phyloP scores from a whole-genome alignment of 1,284 basidiomycete genomes.

The Xerocomus minutiporus region DNA sequence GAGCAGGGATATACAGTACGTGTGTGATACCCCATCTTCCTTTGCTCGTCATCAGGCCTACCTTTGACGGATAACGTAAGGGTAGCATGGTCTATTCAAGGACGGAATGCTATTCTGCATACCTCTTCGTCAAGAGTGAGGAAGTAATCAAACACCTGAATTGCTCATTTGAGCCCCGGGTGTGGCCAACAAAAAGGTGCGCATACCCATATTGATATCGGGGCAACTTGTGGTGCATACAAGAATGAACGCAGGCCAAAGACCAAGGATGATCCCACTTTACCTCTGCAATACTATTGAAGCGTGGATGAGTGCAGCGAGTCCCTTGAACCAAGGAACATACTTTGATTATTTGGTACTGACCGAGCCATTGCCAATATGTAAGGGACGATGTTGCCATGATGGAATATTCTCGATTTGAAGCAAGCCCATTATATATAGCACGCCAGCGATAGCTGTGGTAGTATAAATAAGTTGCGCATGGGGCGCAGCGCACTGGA shows the following conservation, averaged over 20 bases:
- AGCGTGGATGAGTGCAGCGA: no score
- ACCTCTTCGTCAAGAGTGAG: constrained; percentile 9
- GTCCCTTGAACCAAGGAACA: no score
- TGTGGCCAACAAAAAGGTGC: background rate
- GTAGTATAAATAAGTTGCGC: no score
- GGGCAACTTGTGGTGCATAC: constrained; percentile 1
- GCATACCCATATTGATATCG: constrained; percentile 10
- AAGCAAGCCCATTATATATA: no score
- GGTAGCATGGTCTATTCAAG: background rate
- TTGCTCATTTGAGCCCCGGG: background rate
- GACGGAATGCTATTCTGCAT: background rate
- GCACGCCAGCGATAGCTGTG: no score
- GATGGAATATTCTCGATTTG: no score
- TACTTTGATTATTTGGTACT: no score
- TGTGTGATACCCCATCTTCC: constrained; percentile 7
- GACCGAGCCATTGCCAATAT: no score
- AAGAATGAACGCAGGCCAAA: background rate
- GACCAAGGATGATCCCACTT: background rate
- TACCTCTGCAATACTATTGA: constrained; percentile 11
- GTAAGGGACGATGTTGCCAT: no score
- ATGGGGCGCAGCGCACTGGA: no score
- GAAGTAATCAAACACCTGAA: constrained; percentile 8
- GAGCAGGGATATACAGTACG: constrained; percentile 4
- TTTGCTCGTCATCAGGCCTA: constrained; percentile 1
- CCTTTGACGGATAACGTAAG: background rate